Evolutionary conservation across 257 asterid species (phyloP), one percentile per base, ranked within the genome.

Genomic region (Nicotiana knightiana): DNA sequence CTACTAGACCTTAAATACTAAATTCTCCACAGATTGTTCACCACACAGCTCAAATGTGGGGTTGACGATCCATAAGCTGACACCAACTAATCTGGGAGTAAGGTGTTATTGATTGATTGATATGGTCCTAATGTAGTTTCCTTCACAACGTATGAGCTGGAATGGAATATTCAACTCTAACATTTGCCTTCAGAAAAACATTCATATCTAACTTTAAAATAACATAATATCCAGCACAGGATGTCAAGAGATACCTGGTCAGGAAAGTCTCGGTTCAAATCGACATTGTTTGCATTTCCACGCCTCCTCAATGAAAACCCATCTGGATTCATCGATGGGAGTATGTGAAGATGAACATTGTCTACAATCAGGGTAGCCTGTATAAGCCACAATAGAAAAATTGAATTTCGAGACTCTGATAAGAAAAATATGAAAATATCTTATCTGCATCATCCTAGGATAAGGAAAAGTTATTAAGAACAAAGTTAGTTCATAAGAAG

Each of bases 261-360:
- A 2, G 98, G 98, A 83, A 93, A 93, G 89, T 93, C 96, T 77
- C 98, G 92, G 86, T 93, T 93, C 83, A 93, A 75, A 79, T 93
- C 98, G 81, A 93, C 83, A 85, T 88, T 82, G 84, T 93, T 92
- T 54, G 94, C 96, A 82, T 93, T 93, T 37, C 88, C 91, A 10
- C 98, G 97, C 87, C 84, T 84, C 83, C 93, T 92, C 76, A 86
- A 65, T 43, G 91, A 70, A 88, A 73, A 92, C 57, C 97, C 98
- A 85, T 93, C 98, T 65, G 98, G 98, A 83, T 93, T 93, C 92
- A 92, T 88, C 51, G 98, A 86, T 78, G 98, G 98, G 84, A 93
- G 96, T 82, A 93, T 86, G 86, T 93, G 98, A 81, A 93, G 98
- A 87, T 93, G 98, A 78, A 89, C 89, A 84, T 78, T 86, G 67